These are phyloP conservation scores for Apostasia ramifera DNA, from an alignment of 106 monocot genomes.

Conservation along the genomic window DNA sequence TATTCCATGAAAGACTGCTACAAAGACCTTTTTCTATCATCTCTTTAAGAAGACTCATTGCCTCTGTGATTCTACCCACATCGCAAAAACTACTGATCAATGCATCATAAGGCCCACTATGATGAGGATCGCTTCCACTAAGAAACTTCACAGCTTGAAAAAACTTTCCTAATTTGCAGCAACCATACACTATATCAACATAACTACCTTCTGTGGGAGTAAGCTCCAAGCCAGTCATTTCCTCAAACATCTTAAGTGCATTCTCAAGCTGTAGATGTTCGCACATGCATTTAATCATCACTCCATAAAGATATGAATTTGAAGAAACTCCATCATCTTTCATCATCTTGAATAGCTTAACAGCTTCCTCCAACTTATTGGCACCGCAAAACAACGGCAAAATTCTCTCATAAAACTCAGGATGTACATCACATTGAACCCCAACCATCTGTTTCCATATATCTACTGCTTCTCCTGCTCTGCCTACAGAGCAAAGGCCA, in stretches of 20 bases:
- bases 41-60: slow-evolving; percentile 21
- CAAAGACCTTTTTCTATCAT: slow-evolving; percentile 20
- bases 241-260: slow-evolving; percentile 40
- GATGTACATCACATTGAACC: slow-evolving; percentile 19
- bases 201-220: slow-evolving; percentile 16
- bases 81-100: slow-evolving; percentile 42
- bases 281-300: slow-evolving; percentile 32
- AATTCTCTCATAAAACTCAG: slow-evolving; percentile 21
- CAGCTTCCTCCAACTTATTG: slow-evolving; percentile 33
- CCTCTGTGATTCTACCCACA: slow-evolving; percentile 19
- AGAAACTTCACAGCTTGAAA: slow-evolving; percentile 37
- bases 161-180: slow-evolving; percentile 37
- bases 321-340: slow-evolving; percentile 18
- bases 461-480: slow-evolving; percentile 32
- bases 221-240: slow-evolving; percentile 27
- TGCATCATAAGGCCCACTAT: slow-evolving; percentile 33
- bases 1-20: slow-evolving; percentile 46
- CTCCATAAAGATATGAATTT: slow-evolving; percentile 14
- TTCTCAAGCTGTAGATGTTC: slow-evolving; percentile 25
- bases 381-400: slow-evolving; percentile 32
- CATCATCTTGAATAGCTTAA: slow-evolving; percentile 42
- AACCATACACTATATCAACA: slow-evolving; percentile 34
- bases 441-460: slow-evolving; percentile 47
- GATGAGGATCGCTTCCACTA: slow-evolving; percentile 12
- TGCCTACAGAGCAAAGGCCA: slow-evolving; percentile 29